phyloP scores from a whole-genome alignment of 2,329 filamentous ascomycete genomes.

The Beauveria australis region DNA sequence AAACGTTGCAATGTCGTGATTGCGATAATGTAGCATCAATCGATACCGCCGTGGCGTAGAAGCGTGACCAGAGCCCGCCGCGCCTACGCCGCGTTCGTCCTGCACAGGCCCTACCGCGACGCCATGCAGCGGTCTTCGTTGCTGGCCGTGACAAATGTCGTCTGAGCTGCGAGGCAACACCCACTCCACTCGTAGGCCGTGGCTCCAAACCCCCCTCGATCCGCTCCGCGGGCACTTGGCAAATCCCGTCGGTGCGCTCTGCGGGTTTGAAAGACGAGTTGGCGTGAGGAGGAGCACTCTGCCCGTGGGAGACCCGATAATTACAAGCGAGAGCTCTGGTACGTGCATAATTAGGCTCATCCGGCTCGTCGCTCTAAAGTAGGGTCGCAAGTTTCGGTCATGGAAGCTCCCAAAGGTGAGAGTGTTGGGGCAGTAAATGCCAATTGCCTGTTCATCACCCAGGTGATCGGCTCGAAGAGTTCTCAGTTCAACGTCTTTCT shows the following conservation, averaged over 20 bases:
- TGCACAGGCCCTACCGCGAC: conserved; percentile 60
- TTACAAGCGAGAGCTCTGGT: conserved; percentile 61
- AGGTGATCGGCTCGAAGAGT: conserved; percentile 19
- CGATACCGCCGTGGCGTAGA: conserved; percentile 46
- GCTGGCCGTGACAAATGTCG: conserved; percentile 36
- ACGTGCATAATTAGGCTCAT: conserved; percentile 57
- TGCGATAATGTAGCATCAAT: conserved; percentile 62
- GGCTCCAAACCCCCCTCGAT: conserved; percentile 22
- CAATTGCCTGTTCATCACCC: conserved; percentile 19
- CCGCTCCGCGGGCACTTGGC: conserved; percentile 11
- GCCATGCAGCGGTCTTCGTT: conserved; percentile 51
- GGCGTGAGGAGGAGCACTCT: conserved; percentile 56
- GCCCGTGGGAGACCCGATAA: conserved; percentile 59
- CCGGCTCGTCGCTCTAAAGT: conserved; percentile 27
- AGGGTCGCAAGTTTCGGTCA: conserved; percentile 15
- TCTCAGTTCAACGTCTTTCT: conserved; percentile 40
- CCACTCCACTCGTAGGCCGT: conserved; percentile 46
- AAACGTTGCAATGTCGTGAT: conserved; percentile 63
- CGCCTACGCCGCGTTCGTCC: conserved; percentile 24
- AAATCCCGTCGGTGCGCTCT: conserved; percentile 12
- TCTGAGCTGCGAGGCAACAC: conserved; percentile 39
- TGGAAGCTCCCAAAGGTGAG: conserved; percentile 20
- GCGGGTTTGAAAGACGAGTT: conserved; percentile 22
- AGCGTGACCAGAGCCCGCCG: conserved; percentile 15
- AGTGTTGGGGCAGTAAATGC: conserved; percentile 23